These are phyloP conservation scores for Goniomonas avonlea DNA, from an alignment of 78 protist genomes.

Conservation along the genomic window DNA sequence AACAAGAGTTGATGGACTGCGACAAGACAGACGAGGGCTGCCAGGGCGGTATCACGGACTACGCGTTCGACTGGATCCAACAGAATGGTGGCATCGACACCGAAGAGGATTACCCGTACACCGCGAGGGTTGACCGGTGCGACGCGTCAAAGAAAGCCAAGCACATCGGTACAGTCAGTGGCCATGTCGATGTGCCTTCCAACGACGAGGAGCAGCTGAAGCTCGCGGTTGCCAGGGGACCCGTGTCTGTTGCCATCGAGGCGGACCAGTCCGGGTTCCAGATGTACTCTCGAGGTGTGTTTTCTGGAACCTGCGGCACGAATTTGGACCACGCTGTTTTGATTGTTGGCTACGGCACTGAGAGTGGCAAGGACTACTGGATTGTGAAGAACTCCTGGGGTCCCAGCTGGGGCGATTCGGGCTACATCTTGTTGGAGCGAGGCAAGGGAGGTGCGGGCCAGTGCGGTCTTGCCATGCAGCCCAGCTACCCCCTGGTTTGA, in stretches of 20 bases:
- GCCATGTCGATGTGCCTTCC: too few species aligned
- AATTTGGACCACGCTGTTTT: constrained; percentile 41
- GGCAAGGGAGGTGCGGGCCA: not conserved
- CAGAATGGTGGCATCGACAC: constrained; percentile 10
- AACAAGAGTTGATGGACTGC: constrained; percentile 50
- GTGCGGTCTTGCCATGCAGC: constrained; percentile 35
- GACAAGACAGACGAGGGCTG: constrained; percentile 31
- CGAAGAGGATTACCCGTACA: constrained; percentile 31
- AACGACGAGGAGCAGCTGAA: too few species aligned
- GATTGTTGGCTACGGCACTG: too few species aligned
- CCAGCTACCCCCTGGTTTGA: too few species aligned
- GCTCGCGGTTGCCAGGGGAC: constrained; percentile 18
- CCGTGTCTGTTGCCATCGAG: constrained; percentile 33
- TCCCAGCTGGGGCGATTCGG: not conserved
- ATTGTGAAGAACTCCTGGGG: too few species aligned
- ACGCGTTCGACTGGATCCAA: constrained; percentile 26
- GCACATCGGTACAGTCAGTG: too few species aligned
- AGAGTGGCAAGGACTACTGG: too few species aligned
- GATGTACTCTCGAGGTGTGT: constrained; percentile 37
- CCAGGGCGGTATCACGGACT: constrained; percentile 25
- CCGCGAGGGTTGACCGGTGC: constrained; percentile 11
- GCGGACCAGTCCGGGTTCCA: constrained; percentile 21
- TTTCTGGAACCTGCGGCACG: not conserved
- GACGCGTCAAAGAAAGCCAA: not conserved
- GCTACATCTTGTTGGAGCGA: too few species aligned